Percentiles rank a stretch among this genome's conserved stretches.
These are phyloP conservation scores for Beauveria sp. DNA, from an alignment of 2,329 filamentous ascomycete genomes.

Conservation along the genomic window DNA sequence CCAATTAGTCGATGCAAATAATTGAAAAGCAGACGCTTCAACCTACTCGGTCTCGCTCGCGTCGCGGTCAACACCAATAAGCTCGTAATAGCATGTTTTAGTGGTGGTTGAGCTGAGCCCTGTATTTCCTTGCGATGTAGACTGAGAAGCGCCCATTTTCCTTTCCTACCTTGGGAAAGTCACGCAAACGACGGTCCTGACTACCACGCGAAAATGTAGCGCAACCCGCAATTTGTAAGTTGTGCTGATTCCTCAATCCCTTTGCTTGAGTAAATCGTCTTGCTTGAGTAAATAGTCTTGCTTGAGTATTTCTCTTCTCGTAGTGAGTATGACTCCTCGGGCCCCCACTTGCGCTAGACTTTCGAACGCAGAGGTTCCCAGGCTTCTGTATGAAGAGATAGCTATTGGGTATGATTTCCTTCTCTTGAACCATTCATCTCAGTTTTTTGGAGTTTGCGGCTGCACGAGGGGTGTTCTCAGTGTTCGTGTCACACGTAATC, in stretches of 20 bases:
- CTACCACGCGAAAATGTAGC: not conserved
- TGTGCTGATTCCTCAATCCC: not conserved
- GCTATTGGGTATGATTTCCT: not conserved
- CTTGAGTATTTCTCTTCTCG: not conserved
- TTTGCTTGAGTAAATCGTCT: not conserved
- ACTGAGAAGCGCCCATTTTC: conserved; percentile 50
- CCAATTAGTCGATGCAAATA: not conserved
- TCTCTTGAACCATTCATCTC: not conserved
- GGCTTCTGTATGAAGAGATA: not conserved
- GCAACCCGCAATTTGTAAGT: not conserved
- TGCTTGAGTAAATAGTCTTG: not conserved
- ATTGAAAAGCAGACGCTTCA: not conserved
- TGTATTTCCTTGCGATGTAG: conserved; percentile 31
- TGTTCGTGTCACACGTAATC: not conserved
- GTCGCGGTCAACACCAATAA: conserved; percentile 64
- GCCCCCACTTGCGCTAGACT: not conserved
- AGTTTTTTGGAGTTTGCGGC: not conserved
- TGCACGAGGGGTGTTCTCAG: not conserved
- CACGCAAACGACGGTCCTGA: not conserved
- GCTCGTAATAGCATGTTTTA: conserved; percentile 79
- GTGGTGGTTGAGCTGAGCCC: conserved; percentile 27
- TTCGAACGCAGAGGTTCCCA: not conserved
- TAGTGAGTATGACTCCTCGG: not conserved
- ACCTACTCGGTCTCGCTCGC: conserved; percentile 75
- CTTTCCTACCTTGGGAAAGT: not conserved